Base-by-base conservation (phyloP, 78 protist genomes). In the Paulinella micropora region DNA sequence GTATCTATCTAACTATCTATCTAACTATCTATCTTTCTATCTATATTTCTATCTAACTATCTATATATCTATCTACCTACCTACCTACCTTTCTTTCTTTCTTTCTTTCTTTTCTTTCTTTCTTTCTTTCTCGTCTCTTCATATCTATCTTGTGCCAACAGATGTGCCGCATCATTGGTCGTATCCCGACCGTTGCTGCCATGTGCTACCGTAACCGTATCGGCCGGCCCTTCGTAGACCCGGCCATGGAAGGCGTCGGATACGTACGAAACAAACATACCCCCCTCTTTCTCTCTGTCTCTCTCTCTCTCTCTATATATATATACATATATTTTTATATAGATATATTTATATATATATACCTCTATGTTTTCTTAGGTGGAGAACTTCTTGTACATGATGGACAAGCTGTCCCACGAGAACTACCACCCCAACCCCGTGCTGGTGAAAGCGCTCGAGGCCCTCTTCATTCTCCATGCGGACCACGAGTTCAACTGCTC, bases 401-500 rank as follows among this genome's bases (percentile, higher is more conserved):
- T 67, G 36, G 77, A 67, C 77, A 26, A 28, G 36, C 28, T 29
- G 36, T 29, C 36, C 77, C 26, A 67, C 77, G 77, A 67, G 36
- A 29, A 26, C 36, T 67, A 67, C 77, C 26, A 67, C 36, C 77
- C 77, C 28, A 26, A 67, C 28, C 77, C 77, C 36, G 77, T 28
- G 36, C 28, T 67, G 77, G 77, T 28, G 77, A 67, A 28, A 28
- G 77, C 77, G 77, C 28, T 67, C 36, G 77, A 84, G 3, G 87
- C 34, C 6, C 39, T 84, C 41, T 94, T 94, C 91, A 93, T 94
- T 35, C 39, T 93, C 37, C 96, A 94, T 41, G 95, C 95, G 0
- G 96, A 94, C 64, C 96, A 94, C 83, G 96, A 93, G 93, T 36
- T 92, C 41, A 94, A 94, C 87, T 91, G 94, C 31, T 94, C 96